phyloP scores from a whole-genome alignment of 2,329 filamentous ascomycete species.

The Aspergillus tamarii region DNA sequence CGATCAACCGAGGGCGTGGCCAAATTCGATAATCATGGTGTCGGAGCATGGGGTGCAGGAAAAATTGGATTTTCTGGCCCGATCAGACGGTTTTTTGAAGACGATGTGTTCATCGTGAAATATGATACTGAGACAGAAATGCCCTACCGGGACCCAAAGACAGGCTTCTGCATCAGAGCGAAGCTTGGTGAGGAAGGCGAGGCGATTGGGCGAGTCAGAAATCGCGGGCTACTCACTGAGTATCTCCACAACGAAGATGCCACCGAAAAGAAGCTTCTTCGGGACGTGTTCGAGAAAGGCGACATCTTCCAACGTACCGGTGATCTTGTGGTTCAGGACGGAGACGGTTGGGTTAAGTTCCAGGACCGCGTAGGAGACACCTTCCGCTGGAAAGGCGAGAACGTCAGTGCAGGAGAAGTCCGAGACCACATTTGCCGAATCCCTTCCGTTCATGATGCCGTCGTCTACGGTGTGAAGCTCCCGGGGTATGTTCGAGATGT shows the following conservation, averaged over 20 bases:
- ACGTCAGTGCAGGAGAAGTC: slow-evolving; percentile 51
- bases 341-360: slow-evolving; percentile 49
- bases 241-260: slow-evolving; percentile 48
- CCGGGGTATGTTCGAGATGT: slow-evolving; percentile 32
- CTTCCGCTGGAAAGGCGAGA: slow-evolving; percentile 49
- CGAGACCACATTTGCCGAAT: slow-evolving; percentile 49
- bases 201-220: slow-evolving; percentile 48
- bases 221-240: slow-evolving; percentile 43
- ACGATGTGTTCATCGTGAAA: slow-evolving; percentile 47
- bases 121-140: slow-evolving; percentile 47
- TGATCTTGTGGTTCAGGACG: slow-evolving; percentile 48
- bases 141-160: slow-evolving; percentile 47
- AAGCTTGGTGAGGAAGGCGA: slow-evolving; percentile 48
- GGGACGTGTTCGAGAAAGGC: slow-evolving; percentile 50
- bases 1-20: slow-evolving; percentile 52
- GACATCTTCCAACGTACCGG: slow-evolving; percentile 51
- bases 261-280: slow-evolving; percentile 49
- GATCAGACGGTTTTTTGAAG: slow-evolving; percentile 44
- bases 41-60: slow-evolving; percentile 46
- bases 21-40: slow-evolving; percentile 50
- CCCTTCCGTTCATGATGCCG: slow-evolving; percentile 46
- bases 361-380: slow-evolving; percentile 48
- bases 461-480: slow-evolving; percentile 50
- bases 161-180: slow-evolving; percentile 47
- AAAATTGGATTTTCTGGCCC: slow-evolving; percentile 50